Percentiles rank a stretch among this genome's conserved stretches.
These are phyloP conservation scores for Phytopythium ostracodes DNA, from an alignment of 352 stramenopile species.

Conservation along the genomic window DNA sequence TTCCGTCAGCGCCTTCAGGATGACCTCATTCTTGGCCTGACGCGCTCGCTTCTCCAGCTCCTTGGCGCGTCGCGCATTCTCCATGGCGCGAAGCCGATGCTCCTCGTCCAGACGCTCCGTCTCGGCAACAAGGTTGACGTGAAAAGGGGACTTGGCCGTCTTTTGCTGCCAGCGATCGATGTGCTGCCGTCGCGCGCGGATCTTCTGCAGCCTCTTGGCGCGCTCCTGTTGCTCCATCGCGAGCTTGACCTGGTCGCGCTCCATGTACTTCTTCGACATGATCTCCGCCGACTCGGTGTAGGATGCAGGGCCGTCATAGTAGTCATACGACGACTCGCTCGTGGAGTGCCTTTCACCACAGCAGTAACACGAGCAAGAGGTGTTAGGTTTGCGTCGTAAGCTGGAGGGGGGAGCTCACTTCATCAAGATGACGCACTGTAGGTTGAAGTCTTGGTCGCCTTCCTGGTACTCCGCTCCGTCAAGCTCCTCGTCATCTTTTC, in stretches of 20 bases:
- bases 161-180: conserved; percentile 88
- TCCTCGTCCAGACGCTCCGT: conserved; percentile 92
- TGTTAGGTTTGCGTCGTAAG: not conserved
- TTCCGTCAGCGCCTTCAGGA: conserved; percentile 88
- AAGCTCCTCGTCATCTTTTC: not conserved
- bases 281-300: conserved; percentile 71
- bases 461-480: conserved; percentile 6
- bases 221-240: conserved; percentile 63
- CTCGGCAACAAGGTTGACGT: conserved; percentile 93
- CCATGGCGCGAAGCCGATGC: conserved; percentile 71
- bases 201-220: conserved; percentile 49
- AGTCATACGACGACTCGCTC: conserved; percentile 14
- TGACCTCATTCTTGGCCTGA: conserved; percentile 92
- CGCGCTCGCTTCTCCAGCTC: conserved; percentile 75
- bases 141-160: conserved; percentile 88
- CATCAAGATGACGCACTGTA: not conserved
- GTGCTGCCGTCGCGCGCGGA: conserved; percentile 50
- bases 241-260: conserved; percentile 61
- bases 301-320: conserved; percentile 20
- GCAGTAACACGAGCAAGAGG: not conserved
- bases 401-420: too few species aligned
- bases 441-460: conserved; percentile 22
- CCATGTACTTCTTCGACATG: conserved; percentile 74
- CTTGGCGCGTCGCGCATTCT: conserved; percentile 56
- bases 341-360: not conserved